Evolutionary conservation across 768 basidiomycete genomes (phyloP).

Genomic region (Phallus indusiatus): DNA sequence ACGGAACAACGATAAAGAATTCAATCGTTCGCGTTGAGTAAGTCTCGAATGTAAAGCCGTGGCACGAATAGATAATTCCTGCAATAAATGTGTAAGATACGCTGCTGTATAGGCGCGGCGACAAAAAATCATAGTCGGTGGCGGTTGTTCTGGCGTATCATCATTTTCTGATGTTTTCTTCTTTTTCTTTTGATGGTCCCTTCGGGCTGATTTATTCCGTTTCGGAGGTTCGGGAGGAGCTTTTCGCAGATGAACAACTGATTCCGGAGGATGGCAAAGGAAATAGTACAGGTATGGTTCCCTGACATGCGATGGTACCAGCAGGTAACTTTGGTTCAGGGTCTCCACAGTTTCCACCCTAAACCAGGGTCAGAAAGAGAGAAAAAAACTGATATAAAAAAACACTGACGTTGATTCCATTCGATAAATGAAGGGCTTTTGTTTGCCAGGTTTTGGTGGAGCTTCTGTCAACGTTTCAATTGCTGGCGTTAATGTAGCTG

Average conservation of each 20-base stretch:
- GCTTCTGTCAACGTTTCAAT: constrained; percentile 71
- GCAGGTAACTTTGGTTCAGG: constrained; percentile 80
- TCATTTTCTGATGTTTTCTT: constrained; percentile 29
- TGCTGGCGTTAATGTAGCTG: constrained; percentile 83
- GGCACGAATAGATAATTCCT: constrained; percentile 70
- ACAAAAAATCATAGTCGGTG: constrained; percentile 95
- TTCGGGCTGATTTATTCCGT: constrained; percentile 21
- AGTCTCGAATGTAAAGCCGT: constrained; percentile 90
- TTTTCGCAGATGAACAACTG: constrained; percentile 57
- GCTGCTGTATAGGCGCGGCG: constrained; percentile 79
- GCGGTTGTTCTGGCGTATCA: constrained; percentile 61
- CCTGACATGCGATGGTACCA: constrained; percentile 90
- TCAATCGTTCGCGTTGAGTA: constrained; percentile 82
- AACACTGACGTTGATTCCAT: constrained; percentile 58
- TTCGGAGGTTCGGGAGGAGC: constrained; percentile 46
- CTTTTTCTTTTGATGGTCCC: constrained; percentile 24
- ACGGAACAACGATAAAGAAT: constrained; percentile 79
- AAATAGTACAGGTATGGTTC: constrained; percentile 88
- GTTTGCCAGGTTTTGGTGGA: constrained; percentile 71
- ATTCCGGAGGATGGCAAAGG: constrained; percentile 81
- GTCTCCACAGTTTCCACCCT: constrained; percentile 87
- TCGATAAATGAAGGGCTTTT: constrained; percentile 77
- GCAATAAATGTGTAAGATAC: constrained; percentile 73
- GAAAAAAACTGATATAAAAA: background rate
- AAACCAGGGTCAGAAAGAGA: constrained; percentile 10